Evolutionary conservation across 2,329 filamentous ascomycete genomes (phyloP).

Genomic region (Conoideocrella luteorostrata): DNA sequence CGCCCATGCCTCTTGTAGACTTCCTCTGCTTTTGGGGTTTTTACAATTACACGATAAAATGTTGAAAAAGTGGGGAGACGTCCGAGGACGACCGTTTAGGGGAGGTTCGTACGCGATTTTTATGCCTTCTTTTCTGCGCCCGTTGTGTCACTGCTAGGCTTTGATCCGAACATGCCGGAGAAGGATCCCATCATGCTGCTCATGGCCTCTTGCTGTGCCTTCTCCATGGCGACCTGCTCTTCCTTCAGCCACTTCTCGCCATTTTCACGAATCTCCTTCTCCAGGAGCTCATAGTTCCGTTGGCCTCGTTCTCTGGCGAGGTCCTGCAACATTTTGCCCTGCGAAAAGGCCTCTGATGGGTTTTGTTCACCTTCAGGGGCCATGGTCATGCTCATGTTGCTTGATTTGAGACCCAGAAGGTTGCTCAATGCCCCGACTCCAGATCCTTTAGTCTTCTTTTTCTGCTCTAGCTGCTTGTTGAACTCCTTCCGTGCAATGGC

Average conservation of each 20-base stretch:
- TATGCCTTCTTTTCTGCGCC: constrained; percentile 13
- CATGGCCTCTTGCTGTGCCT: constrained; percentile 83
- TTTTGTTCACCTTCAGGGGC: constrained; percentile 60
- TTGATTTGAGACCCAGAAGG: constrained; percentile 71
- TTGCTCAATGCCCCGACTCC: constrained; percentile 64
- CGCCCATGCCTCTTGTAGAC: not conserved
- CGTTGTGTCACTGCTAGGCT: constrained; percentile 8
- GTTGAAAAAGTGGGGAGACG: not conserved
- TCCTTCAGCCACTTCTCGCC: constrained; percentile 95
- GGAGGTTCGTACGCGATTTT: not conserved
- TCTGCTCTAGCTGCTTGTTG: constrained; percentile 67
- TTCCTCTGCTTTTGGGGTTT: not conserved
- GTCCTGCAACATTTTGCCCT: constrained; percentile 97
- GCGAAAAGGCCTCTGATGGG: constrained; percentile 69
- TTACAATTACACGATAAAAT: constrained; percentile 4
- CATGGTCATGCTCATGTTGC: constrained; percentile 56
- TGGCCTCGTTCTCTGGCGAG: constrained; percentile 87
- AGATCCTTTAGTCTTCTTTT: constrained; percentile 50
- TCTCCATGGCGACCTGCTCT: constrained; percentile 82
- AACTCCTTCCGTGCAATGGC: constrained; percentile 80
- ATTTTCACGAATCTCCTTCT: constrained; percentile 87
- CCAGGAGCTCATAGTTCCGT: constrained; percentile 81
- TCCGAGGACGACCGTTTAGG: no score
- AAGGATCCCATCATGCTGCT: constrained; percentile 83
- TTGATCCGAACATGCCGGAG: constrained; percentile 22